Percentiles rank a stretch among this genome's conserved stretches.
Conservation (phyloP, 2,329 filamentous ascomycete genomes). For the Tolypocladium capitatum region DNA sequence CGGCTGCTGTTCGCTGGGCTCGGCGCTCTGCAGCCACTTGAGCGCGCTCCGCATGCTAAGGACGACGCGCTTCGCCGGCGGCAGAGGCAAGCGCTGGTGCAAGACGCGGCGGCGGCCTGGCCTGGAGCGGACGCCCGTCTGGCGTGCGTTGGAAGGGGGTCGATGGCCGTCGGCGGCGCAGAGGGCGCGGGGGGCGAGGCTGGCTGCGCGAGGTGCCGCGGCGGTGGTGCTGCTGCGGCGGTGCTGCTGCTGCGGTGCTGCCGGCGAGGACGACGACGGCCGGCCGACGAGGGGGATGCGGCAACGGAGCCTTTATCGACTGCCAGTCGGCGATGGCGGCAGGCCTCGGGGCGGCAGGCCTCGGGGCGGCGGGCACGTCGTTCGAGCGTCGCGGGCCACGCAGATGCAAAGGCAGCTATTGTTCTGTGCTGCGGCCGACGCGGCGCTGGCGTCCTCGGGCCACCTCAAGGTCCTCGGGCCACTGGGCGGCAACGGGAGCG, state of each 20-base stretch:
- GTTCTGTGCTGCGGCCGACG: too few relatives aligned
- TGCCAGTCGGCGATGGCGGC: not conserved
- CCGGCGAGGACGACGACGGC: not conserved
- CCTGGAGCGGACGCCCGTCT: not conserved
- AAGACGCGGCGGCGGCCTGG: not conserved
- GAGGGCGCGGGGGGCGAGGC: too few relatives aligned
- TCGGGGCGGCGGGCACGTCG: conserved; percentile 3
- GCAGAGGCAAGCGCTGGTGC: not conserved
- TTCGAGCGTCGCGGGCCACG: conserved; percentile 1
- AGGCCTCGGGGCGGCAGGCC: not conserved
- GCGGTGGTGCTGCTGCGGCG: too few relatives aligned
- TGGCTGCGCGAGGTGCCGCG: too few relatives aligned
- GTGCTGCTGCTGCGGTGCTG: too few relatives aligned
- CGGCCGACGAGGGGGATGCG: not conserved
- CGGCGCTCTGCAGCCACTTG: conserved; percentile 16
- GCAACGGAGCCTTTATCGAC: too few relatives aligned
- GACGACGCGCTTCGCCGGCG: not conserved
- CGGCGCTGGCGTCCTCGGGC: too few relatives aligned
- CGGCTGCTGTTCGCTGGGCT: conserved; percentile 8
- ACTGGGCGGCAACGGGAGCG: not conserved
- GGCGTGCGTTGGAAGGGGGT: not conserved
- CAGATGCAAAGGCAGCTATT: not conserved
- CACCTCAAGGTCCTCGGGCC: too few relatives aligned
- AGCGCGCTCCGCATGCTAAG: conserved; percentile 7
- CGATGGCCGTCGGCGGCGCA: too few relatives aligned